phyloP scores from a whole-genome alignment of 208 protist species.

The Wallacemonas sp. region DNA sequence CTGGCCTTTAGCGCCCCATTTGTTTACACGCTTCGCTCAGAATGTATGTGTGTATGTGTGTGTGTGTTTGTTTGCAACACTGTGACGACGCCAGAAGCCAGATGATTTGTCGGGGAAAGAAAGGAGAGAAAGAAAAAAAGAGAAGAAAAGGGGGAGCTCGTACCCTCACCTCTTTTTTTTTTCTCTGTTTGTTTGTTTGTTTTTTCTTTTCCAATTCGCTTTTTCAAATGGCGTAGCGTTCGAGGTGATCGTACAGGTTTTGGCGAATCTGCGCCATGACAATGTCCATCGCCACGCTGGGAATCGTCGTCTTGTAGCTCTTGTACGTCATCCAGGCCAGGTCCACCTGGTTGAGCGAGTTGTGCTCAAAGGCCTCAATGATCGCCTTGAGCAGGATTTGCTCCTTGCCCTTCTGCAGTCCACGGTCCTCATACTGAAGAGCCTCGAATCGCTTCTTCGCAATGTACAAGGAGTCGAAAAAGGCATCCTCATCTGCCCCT shows the following conservation, averaged over 20 bases:
- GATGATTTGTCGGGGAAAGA: too few species aligned
- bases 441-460: slow-evolving; percentile 60
- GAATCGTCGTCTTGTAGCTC: slow-evolving; percentile 45
- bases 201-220: slow-evolving; percentile 12
- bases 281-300: slow-evolving; percentile 51
- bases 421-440: slow-evolving; percentile 65
- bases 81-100: too few species aligned
- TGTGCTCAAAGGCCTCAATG: slow-evolving; percentile 56
- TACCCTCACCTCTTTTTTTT: neutral
- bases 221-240: slow-evolving; percentile 43
- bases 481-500: slow-evolving; percentile 38
- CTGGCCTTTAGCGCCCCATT: too few species aligned
- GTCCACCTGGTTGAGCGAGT: slow-evolving; percentile 67
- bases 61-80: neutral
- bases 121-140: too few species aligned
- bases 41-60: neutral
- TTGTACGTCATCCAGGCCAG: slow-evolving; percentile 65
- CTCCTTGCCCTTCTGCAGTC: slow-evolving; percentile 79
- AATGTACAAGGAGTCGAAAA: slow-evolving; percentile 78
- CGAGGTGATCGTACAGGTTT: slow-evolving; percentile 76
- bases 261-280: slow-evolving; percentile 51
- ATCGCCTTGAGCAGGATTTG: slow-evolving; percentile 52
- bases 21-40: too few species aligned
- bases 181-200: slow-evolving; percentile 1
- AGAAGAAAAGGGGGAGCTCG: too few species aligned